Conservation (phyloP, 495 filamentous ascomycete species). For the Friedmanniomyces endolithicus region DNA sequence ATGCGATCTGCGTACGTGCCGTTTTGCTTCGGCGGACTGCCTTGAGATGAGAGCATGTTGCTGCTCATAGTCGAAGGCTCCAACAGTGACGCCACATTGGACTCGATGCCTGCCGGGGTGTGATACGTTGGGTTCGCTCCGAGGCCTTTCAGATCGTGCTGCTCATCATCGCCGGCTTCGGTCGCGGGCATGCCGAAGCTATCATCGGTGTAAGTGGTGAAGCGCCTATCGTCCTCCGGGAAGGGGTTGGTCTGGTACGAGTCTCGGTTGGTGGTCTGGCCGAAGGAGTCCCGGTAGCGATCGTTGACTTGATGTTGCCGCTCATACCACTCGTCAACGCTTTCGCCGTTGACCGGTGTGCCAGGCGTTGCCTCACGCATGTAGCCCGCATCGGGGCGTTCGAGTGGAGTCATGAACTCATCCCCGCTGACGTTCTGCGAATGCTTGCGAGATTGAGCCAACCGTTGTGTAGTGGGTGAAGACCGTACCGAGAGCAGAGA, state of each 20-base stretch:
- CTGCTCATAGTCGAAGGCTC: constrained; percentile 60
- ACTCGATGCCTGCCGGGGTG: constrained; percentile 61
- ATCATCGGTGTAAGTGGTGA: constrained; percentile 54
- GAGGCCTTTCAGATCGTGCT: constrained; percentile 49
- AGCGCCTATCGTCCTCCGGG: constrained; percentile 40
- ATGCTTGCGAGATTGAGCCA: constrained; percentile 9
- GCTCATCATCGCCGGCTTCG: constrained; percentile 49
- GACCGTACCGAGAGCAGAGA: constrained; percentile 20
- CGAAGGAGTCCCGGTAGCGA: constrained; percentile 39
- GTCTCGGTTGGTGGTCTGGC: constrained; percentile 25
- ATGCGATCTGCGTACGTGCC: constrained; percentile 12
- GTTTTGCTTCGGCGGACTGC: not conserved
- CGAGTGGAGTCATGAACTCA: constrained; percentile 31
- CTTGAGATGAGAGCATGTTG: constrained; percentile 6
- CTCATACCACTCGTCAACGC: constrained; percentile 40
- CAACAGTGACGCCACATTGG: constrained; percentile 67
- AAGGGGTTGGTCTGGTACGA: constrained; percentile 34
- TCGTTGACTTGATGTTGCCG: constrained; percentile 44
- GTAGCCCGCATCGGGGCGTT: constrained; percentile 30
- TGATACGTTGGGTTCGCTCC: constrained; percentile 65
- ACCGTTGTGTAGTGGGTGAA: constrained; percentile 23
- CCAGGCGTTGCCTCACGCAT: constrained; percentile 28
- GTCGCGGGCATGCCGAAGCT: constrained; percentile 47
- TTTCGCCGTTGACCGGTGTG: constrained; percentile 27
- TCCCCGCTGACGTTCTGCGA: constrained; percentile 12